A percentile compares a stretch with the other conserved stretches of the same genome.
phyloP scores from a whole-genome alignment of 257 asterid species.

The Solanum bulbocastanum region DNA sequence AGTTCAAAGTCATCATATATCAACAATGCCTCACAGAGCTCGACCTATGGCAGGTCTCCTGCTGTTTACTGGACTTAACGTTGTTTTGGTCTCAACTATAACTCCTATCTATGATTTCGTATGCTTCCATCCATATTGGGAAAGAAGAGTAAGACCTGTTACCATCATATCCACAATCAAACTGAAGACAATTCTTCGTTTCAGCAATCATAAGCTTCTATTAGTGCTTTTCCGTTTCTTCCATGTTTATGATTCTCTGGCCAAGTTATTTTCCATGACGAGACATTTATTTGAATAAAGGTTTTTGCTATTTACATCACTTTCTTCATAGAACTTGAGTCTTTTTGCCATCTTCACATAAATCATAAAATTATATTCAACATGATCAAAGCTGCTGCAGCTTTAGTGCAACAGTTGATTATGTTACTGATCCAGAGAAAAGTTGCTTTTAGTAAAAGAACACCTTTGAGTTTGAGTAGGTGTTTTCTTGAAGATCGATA shows the following conservation, averaged over 20 bases:
- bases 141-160: slow-evolving; percentile 57
- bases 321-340: not conserved
- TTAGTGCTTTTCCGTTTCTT: not conserved
- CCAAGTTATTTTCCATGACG: not conserved
- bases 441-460: not conserved
- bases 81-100: slow-evolving; percentile 57
- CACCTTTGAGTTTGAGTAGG: not conserved
- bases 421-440: not conserved
- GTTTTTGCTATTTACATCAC: not conserved
- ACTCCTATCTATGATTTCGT: slow-evolving; percentile 79
- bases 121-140: slow-evolving; percentile 95
- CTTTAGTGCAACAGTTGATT: not conserved
- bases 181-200: not conserved
- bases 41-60: slow-evolving; percentile 79
- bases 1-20: not conserved
- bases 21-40: slow-evolving; percentile 72
- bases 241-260: not conserved
- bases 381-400: not conserved
- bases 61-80: slow-evolving; percentile 79
- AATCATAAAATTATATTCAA: not conserved
- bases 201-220: not conserved
- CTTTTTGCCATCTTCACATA: not conserved
- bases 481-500: not conserved
- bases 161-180: not conserved
- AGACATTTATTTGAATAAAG: not conserved